A percentile compares a stretch with the other conserved stretches of the same genome.
Conservation (phyloP, 2,329 filamentous ascomycete genomes). For the Aspergillus chevalieri region DNA sequence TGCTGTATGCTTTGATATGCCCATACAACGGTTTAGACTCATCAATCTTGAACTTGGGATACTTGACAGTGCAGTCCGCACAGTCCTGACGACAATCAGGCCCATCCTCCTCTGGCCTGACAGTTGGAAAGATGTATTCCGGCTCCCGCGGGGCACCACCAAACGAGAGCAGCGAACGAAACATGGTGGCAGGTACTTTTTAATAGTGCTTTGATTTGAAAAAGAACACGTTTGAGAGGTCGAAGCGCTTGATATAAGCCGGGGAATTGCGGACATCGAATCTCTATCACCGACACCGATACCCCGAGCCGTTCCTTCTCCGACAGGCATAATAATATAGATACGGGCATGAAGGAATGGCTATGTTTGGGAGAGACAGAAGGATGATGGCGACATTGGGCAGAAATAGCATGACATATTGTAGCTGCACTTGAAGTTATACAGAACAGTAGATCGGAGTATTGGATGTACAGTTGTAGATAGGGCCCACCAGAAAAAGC, state of each 20-base stretch:
- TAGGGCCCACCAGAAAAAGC: background rate
- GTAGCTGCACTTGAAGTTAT: background rate
- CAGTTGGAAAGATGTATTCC: slow-evolving; percentile 32
- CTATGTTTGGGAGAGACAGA: background rate
- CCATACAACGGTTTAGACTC: slow-evolving; percentile 26
- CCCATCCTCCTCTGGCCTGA: slow-evolving; percentile 27
- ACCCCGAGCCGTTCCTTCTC: background rate
- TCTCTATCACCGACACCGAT: background rate
- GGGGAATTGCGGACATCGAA: background rate
- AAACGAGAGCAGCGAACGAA: slow-evolving; percentile 27
- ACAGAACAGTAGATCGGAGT: background rate
- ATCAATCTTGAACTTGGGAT: slow-evolving; percentile 33
- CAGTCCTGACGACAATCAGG: slow-evolving; percentile 32
- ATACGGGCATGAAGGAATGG: background rate
- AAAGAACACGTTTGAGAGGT: background rate
- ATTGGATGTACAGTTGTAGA: background rate
- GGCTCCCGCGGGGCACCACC: slow-evolving; percentile 13
- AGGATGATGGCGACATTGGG: background rate
- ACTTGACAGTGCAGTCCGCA: slow-evolving; percentile 31
- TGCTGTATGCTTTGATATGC: slow-evolving; percentile 29
- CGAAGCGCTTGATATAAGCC: background rate
- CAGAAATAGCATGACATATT: background rate
- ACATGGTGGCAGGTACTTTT: slow-evolving; percentile 14
- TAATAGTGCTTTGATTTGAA: background rate
- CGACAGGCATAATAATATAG: background rate